phyloP scores from a whole-genome alignment of 1,139 yeast species.

The Taphrina wiesneri region DNA sequence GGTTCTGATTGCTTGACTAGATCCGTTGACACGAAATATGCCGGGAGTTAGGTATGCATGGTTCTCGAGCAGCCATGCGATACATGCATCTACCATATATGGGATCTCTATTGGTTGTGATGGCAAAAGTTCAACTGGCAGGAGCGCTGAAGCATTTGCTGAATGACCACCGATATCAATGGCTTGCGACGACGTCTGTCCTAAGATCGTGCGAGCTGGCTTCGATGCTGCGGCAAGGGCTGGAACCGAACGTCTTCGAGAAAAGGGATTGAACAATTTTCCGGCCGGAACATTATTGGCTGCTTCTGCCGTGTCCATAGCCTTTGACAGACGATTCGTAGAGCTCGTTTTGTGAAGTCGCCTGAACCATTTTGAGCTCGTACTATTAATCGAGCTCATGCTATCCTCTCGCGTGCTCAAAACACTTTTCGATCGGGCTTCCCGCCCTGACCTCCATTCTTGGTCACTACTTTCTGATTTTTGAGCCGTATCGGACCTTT shows the following conservation, averaged over 20 bases:
- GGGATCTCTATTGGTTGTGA: slow-evolving; percentile 4
- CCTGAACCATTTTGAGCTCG: slow-evolving; percentile 17
- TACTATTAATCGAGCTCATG: slow-evolving; percentile 4
- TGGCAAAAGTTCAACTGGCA: background rate
- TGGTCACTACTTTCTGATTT: background rate
- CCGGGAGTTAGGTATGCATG: slow-evolving; percentile 27
- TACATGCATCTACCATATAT: slow-evolving; percentile 22
- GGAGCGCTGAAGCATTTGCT: background rate
- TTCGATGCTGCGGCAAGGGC: background rate
- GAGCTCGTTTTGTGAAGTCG: background rate
- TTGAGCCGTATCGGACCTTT: background rate
- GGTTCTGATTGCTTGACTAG: slow-evolving; percentile 20
- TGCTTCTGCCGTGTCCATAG: slow-evolving; percentile 17
- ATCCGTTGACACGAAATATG: slow-evolving; percentile 34
- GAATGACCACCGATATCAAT: slow-evolving; percentile 20
- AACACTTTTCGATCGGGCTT: background rate
- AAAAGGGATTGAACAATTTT: slow-evolving; percentile 23
- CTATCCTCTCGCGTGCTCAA: slow-evolving; percentile 9
- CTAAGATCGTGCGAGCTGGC: background rate
- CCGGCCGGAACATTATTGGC: background rate
- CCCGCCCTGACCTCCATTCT: background rate
- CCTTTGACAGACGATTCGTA: slow-evolving; percentile 15
- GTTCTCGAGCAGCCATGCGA: slow-evolving; percentile 12
- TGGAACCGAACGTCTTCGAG: slow-evolving; percentile 20
- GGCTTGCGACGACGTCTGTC: slow-evolving; percentile 1